A percentile compares a stretch with the other conserved stretches of the same genome.
These are phyloP conservation scores for Arctium minus DNA, from an alignment of 129 eudicot species.

Conservation along the genomic window DNA sequence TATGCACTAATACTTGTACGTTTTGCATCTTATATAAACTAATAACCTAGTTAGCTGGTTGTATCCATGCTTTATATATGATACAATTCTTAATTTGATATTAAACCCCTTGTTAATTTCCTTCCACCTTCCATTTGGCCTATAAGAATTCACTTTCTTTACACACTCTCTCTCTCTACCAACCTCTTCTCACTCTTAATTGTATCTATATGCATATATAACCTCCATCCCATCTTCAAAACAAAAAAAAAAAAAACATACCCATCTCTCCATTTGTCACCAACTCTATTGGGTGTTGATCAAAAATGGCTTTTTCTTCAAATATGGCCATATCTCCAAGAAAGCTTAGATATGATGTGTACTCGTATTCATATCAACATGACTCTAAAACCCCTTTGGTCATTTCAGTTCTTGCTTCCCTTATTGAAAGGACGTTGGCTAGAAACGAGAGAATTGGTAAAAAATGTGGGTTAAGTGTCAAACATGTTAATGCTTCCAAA, in stretches of 20 bases:
- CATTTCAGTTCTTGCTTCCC: slow-evolving; percentile 81
- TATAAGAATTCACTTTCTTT: slow-evolving; percentile 8
- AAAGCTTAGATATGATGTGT: slow-evolving; percentile 80
- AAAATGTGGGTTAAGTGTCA: slow-evolving; percentile 32
- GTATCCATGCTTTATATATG: slow-evolving; percentile 35
- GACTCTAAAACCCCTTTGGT: slow-evolving; percentile 69
- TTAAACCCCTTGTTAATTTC: slow-evolving; percentile 29
- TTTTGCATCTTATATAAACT: neutral
- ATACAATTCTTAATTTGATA: slow-evolving; percentile 44
- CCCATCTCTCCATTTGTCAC: slow-evolving; percentile 25
- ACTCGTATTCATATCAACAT: slow-evolving; percentile 61
- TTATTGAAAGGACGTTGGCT: slow-evolving; percentile 70
- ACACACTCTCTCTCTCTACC: neutral
- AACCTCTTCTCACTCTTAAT: slow-evolving; percentile 8
- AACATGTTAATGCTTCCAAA: slow-evolving; percentile 15
- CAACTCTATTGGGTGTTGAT: slow-evolving; percentile 5
- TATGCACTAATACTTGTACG: neutral
- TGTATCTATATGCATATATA: slow-evolving; percentile 17
- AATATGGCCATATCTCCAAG: slow-evolving; percentile 68
- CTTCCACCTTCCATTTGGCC: slow-evolving; percentile 49
- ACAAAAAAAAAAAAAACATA: slow-evolving; percentile 22
- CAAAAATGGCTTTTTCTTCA: slow-evolving; percentile 44
- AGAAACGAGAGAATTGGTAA: slow-evolving; percentile 62
- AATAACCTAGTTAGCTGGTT: slow-evolving; percentile 36
- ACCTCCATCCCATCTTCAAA: slow-evolving; percentile 19